Base-by-base conservation (phyloP, 2,329 filamentous ascomycete species). In the Cephalotrichum gorgonifer region DNA sequence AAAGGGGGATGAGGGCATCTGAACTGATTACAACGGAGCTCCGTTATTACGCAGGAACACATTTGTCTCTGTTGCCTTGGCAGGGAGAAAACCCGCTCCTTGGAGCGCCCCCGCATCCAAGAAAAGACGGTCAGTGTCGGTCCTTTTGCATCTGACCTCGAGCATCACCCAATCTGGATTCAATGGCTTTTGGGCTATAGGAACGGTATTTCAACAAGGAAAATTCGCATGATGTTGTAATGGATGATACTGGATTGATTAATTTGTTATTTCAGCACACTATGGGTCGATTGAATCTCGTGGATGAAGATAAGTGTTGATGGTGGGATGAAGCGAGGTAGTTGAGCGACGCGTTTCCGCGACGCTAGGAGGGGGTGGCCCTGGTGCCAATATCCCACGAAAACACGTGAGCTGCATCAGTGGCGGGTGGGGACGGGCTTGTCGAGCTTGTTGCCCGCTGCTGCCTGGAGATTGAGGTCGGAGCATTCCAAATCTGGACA, bases 331-430 rank as follows among this genome's bases (percentile, higher is more conserved):
- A 57, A 56, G 60, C 62, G 64, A 66, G 56, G 65, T 67, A 59
- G 60, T 57, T 56, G 65, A 64, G 61, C 66, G 65, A 69, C 69
- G 68, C 68, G 69, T 61, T 63, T 58, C 62, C 59, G 62, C 61
- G 57, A 56, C 33, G 41, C 17, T 28, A 44, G 41, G 47, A 41
- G 47, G 47, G 47, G 47, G 41, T 44, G 65, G 62, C 67, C 30
- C 20, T 49, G 42, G 47, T 49, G 47, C 41, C 41, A 49, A 49
- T 44, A 35, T 49, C 30, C 58, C 68, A 63, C 68, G 68, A 65
- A 66, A 64, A 60, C 68, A 70, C 68, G 67, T 70, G 68, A 70
- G 58, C 45, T 51, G 47, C 27, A 38, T 22, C 4, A 38, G 28
- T 15, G 35, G 26, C n/a, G 17, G 26, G 17, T 27, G n/a, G n/a